Base-by-base conservation (phyloP, 1,139 yeast species). In the Lodderomyces theae region DNA sequence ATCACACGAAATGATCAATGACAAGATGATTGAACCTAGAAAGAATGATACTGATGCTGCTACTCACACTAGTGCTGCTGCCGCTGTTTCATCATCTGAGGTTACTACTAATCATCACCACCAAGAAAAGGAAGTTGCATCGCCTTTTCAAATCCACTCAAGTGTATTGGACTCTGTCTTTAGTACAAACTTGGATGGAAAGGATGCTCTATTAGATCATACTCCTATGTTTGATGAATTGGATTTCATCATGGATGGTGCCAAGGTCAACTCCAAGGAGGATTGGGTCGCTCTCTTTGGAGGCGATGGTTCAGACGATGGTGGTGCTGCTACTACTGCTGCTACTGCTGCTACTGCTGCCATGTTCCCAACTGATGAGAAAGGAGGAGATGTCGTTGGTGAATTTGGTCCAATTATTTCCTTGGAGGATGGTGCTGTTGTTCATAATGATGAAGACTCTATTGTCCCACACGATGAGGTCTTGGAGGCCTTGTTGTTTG, bases 201-300 rank as follows among this genome's bases (percentile, higher is more conserved):
- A 40, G 12, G 72, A 72, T 43, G 50, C 57, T 40, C 66, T 60
- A 43, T 32, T 43, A 16, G 72, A 72, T 43, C 69, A 75, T 36
- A 72, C 84, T 54, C 87, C 89, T 55, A 78, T 82, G 85, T 81
- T 82, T 64, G 81, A 70, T 50, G 79, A 77, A 43, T 68, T 70
- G 48, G 77, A 71, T 48, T 66, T 70, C 48, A 66, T 69, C 42
- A 57, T 70, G 43, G 76, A 70, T 44, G 74, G 77, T 42, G 61
- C 66, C 42, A 72, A 71, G 52, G 55, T 69, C 48, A 69, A 76
- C 52, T 56, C 63, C 37, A 69, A 68, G 50, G 74, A 74, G 25
- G 75, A 75, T 55, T 82, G 88, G 88, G 75, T 76, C 34, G 73
- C 86, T n/a, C 66, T 82, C 45, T 81, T 82, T 52, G 79, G 72